phyloP scores from a whole-genome alignment of 106 monocot genomes.

The Allium fistulosum region DNA sequence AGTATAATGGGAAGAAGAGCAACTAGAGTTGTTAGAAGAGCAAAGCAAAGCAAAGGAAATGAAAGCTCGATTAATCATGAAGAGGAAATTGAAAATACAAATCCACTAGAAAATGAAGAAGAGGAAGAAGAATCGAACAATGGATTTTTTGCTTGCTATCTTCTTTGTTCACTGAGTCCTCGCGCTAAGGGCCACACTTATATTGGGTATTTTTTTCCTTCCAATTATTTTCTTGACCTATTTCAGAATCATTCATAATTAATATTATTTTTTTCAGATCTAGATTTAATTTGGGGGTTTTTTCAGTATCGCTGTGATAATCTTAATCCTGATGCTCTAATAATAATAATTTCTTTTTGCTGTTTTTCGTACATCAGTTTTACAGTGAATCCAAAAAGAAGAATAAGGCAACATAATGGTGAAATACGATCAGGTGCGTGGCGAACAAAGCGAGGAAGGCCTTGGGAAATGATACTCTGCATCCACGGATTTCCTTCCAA shows the following conservation, averaged over 20 bases:
- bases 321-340: no score
- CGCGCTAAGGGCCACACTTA: constrained; percentile 68
- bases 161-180: constrained; percentile 76
- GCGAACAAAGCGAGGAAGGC: constrained; percentile 68
- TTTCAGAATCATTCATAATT: background rate
- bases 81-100: background rate
- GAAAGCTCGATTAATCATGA: background rate
- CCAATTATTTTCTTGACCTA: background rate
- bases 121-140: constrained; percentile 2
- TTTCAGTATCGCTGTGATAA: background rate
- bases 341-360: no score
- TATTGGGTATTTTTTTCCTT: constrained; percentile 39
- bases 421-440: constrained; percentile 69
- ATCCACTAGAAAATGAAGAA: background rate
- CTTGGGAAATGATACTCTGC: constrained; percentile 98
- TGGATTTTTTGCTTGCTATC: constrained; percentile 79
- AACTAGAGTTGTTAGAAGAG: no score
- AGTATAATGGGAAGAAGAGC: constrained; percentile 2
- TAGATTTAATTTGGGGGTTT: background rate
- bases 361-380: constrained; percentile 27
- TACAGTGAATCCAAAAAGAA: constrained; percentile 74
- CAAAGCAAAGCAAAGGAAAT: background rate
- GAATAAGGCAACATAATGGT: constrained; percentile 94
- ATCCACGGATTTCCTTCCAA: constrained; percentile 88
- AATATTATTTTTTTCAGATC: background rate